Percentiles rank a stretch among this genome's conserved stretches.
phyloP scores from a whole-genome alignment of 208 protist genomes.

The Crithidia fasciculata region DNA sequence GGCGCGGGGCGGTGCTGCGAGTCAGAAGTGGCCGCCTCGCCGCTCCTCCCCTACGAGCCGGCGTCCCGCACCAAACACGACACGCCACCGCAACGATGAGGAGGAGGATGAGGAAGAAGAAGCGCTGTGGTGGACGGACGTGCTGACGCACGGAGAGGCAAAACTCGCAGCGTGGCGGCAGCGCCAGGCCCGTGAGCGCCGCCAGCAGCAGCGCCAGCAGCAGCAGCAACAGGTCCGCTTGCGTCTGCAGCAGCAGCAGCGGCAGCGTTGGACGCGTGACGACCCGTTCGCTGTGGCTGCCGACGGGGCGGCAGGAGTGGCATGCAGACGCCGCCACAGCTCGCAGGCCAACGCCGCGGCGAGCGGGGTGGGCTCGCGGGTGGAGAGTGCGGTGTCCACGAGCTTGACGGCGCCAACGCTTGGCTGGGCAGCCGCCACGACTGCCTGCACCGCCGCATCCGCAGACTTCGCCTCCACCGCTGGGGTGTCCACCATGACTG shows the following conservation, averaged over 20 bases:
- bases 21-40: too few species aligned
- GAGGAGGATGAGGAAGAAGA: constrained; percentile 34
- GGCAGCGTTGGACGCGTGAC: constrained; percentile 3
- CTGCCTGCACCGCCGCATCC: not conserved
- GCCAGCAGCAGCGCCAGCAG: constrained; percentile 13
- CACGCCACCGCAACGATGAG: not conserved
- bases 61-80: too few species aligned
- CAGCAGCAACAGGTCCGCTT: constrained; percentile 16
- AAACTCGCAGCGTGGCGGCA: constrained; percentile 24
- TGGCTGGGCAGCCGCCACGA: not conserved
- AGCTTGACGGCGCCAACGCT: constrained; percentile 1
- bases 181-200: constrained; percentile 20
- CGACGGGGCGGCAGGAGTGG: too few species aligned
- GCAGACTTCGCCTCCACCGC: not conserved
- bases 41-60: too few species aligned
- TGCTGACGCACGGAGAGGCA: constrained; percentile 42
- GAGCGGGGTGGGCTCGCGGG: not conserved
- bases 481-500: not conserved
- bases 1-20: too few species aligned
- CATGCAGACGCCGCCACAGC: not conserved
- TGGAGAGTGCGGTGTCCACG: constrained; percentile 2
- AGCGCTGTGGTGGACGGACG: constrained; percentile 66
- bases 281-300: not conserved
- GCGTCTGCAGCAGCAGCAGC: constrained; percentile 21
- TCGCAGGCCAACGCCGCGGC: not conserved